These are phyloP conservation scores for Fraxinus latifolia DNA, from an alignment of 305 asterid species.

Conservation along the genomic window DNA sequence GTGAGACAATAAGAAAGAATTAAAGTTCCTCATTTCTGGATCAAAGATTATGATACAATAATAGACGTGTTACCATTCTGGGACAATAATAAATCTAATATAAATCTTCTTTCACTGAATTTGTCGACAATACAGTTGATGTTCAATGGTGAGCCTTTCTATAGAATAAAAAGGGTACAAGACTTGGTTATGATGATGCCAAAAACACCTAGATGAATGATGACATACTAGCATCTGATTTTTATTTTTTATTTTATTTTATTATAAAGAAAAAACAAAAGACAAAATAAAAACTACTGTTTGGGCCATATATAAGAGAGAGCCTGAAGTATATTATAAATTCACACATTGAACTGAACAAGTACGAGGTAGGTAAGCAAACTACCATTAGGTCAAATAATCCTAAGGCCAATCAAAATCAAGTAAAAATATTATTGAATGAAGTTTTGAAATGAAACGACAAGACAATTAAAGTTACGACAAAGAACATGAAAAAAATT, in stretches of 20 bases:
- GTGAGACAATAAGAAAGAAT: neutral
- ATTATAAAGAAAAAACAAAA: neutral
- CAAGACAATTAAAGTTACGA: neutral
- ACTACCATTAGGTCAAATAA: neutral
- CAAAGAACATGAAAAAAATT: neutral
- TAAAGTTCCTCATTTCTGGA: neutral
- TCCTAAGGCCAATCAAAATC: neutral
- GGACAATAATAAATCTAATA: neutral
- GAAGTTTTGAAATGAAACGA: neutral
- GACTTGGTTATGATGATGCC: neutral
- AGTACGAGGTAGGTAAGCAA: neutral
- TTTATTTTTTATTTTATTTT: neutral
- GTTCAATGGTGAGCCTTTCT: neutral
- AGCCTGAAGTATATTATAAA: neutral
- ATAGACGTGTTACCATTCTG: neutral
- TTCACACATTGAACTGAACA: neutral
- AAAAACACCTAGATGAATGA: neutral
- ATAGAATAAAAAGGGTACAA: neutral
- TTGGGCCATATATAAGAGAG: neutral
- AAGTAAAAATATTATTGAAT: neutral
- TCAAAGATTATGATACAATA: neutral
- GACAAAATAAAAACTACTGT: neutral
- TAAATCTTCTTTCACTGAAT: neutral
- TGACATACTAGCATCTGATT: neutral
- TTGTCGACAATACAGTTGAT: neutral